Evolutionary conservation across 2,329 filamentous ascomycete species (phyloP).

Genomic region (Cytospora paraplurivora): DNA sequence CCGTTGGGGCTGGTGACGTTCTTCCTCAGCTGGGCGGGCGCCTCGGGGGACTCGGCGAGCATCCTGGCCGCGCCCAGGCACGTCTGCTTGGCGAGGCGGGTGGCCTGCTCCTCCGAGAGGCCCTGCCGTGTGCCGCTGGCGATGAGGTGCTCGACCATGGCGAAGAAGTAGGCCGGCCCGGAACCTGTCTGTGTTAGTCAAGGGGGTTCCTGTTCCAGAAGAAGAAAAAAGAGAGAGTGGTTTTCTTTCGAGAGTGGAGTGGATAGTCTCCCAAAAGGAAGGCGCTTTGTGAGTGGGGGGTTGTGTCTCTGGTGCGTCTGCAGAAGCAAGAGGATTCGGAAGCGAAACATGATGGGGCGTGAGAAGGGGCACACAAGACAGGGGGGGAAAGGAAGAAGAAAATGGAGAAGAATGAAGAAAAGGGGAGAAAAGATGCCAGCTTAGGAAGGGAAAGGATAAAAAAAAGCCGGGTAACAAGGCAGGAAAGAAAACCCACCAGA

Average conservation of each 20-base stretch:
- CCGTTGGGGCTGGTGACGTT: constrained; percentile 57
- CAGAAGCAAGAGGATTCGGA: too few relatives aligned
- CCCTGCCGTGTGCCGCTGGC: constrained; percentile 47
- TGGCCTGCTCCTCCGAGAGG: constrained; percentile 51
- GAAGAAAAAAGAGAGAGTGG: not conserved
- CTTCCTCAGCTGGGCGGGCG: constrained; percentile 49
- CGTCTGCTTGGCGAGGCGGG: constrained; percentile 52
- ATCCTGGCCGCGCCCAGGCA: constrained; percentile 55
- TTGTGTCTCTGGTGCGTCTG: too few relatives aligned
- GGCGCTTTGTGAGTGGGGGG: too few relatives aligned
- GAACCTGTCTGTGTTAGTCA: constrained; percentile 41
- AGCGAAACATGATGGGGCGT: too few relatives aligned
- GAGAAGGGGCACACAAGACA: too few relatives aligned
- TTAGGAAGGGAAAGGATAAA: not conserved
- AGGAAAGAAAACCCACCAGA: constrained; percentile 43
- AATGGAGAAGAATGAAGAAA: not conserved
- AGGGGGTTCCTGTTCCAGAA: not conserved
- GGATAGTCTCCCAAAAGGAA: not conserved
- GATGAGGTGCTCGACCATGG: constrained; percentile 54
- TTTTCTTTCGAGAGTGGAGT: too few relatives aligned
- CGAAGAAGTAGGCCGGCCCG: constrained; percentile 56
- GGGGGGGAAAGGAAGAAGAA: not conserved
- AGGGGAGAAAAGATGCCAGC: too few relatives aligned
- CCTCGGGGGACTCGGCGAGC: constrained; percentile 50
- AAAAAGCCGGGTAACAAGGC: not conserved